These are phyloP conservation scores for Capronia americana DNA, from an alignment of 2,329 filamentous ascomycete genomes.

Conservation along the genomic window DNA sequence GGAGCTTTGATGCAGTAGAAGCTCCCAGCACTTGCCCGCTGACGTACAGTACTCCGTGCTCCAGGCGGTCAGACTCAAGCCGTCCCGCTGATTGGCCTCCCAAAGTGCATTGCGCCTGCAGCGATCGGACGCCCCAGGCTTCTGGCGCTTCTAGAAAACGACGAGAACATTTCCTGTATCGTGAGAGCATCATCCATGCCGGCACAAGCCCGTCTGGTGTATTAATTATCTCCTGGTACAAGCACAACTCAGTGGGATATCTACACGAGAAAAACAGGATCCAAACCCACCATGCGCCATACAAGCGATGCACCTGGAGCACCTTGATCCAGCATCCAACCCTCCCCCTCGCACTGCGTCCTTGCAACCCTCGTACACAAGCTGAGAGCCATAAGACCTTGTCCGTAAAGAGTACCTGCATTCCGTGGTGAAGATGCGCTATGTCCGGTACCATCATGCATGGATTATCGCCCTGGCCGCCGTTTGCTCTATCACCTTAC, in stretches of 20 bases:
- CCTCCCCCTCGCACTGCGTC: background rate
- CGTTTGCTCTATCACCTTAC: background rate
- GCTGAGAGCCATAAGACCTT: background rate
- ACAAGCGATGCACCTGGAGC: constrained; percentile 29
- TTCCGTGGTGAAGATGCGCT: background rate
- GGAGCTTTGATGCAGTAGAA: background rate
- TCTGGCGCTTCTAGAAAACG: constrained; percentile 37
- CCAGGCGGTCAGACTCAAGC: background rate
- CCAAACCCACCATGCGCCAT: constrained; percentile 33
- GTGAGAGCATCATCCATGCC: background rate
- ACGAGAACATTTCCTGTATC: constrained; percentile 20
- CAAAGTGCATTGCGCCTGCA: background rate
- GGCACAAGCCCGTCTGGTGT: background rate
- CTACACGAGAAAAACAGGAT: constrained; percentile 35
- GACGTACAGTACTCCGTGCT: constrained; percentile 6
- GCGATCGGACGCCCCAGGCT: background rate
- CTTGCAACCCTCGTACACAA: background rate
- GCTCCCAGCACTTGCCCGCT: background rate
- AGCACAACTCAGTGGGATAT: constrained; percentile 37
- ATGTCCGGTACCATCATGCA: background rate
- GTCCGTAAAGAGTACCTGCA: background rate
- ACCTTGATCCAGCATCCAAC: background rate
- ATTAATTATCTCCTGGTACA: constrained; percentile 23
- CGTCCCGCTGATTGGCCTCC: background rate
- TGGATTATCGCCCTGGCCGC: background rate